A percentile compares a stretch with the other conserved stretches of the same genome.
Conservation (phyloP, 1,139 yeast genomes). For the Saccharomyces hybrid region DNA sequence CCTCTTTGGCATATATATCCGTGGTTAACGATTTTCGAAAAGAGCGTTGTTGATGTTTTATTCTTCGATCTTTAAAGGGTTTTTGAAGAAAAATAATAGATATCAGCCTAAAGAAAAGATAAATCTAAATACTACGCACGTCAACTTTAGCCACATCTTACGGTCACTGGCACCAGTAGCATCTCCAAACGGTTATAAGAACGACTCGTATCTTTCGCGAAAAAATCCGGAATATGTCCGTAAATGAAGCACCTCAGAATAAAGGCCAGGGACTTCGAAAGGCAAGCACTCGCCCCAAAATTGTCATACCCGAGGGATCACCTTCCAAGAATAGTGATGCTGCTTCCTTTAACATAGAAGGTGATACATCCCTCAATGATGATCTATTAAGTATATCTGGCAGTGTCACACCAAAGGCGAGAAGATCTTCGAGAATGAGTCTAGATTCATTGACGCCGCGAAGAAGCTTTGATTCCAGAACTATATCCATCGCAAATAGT, state of each 20-base stretch:
- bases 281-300: not conserved
- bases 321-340: not conserved
- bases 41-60: not conserved
- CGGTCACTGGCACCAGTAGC: not conserved
- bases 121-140: not conserved
- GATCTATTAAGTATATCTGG: slow-evolving; percentile 30
- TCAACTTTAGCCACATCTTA: not conserved
- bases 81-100: not conserved
- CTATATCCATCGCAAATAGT: slow-evolving; percentile 11
- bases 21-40: not conserved
- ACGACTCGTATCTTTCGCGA: not conserved
- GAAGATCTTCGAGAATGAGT: slow-evolving; percentile 14
- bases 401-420: slow-evolving; percentile 9
- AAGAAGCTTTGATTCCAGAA: slow-evolving; percentile 32
- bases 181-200: not conserved
- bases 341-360: slow-evolving; percentile 5
- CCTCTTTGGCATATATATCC: not conserved
- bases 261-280: not conserved
- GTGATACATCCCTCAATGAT: slow-evolving; percentile 27
- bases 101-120: not conserved
- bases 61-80: not conserved
- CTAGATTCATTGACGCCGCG: slow-evolving; percentile 24
- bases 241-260: not conserved
- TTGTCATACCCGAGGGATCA: not conserved
- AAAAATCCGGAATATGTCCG: not conserved